phyloP scores from a whole-genome alignment of 2,329 filamentous ascomycete species.

The Kalaharituber pfeilii region DNA sequence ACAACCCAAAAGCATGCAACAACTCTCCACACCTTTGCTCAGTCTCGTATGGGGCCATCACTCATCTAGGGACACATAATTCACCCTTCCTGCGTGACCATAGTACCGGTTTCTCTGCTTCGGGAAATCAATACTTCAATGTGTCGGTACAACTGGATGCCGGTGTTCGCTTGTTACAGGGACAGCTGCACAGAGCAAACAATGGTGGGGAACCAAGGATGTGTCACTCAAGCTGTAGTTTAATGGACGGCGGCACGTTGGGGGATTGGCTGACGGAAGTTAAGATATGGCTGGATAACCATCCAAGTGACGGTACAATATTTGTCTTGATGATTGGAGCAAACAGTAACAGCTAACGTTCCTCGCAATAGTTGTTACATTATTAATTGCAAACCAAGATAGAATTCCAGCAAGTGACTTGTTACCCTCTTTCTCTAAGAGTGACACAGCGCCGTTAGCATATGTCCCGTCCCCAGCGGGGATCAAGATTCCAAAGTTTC shows the following conservation, averaged over 20 bases:
- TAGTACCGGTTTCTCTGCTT: constrained; percentile 42
- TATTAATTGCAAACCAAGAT: constrained; percentile 56
- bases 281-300: constrained; percentile 49
- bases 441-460: constrained; percentile 39
- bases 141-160: constrained; percentile 52
- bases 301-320: constrained; percentile 47
- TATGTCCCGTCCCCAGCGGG: constrained; percentile 28
- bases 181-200: constrained; percentile 48
- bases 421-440: constrained; percentile 48
- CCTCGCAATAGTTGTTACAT: constrained; percentile 43
- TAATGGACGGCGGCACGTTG: constrained; percentile 53
- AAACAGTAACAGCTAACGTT: neutral
- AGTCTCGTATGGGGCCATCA: constrained; percentile 56
- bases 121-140: constrained; percentile 59
- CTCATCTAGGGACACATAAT: constrained; percentile 61
- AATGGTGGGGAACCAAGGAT: constrained; percentile 38
- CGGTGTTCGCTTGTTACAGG: constrained; percentile 53
- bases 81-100: constrained; percentile 51
- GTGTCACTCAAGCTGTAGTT: constrained; percentile 50
- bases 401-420: constrained; percentile 42
- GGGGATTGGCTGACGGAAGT: constrained; percentile 47
- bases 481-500: constrained; percentile 41
- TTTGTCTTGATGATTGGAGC: no score
- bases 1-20: constrained; percentile 46
- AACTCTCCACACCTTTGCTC: constrained; percentile 60